Percentiles rank a stretch among this genome's conserved stretches.
Evolutionary conservation across 768 basidiomycete species (phyloP).

Genomic region (Punctularia strigosozonata): DNA sequence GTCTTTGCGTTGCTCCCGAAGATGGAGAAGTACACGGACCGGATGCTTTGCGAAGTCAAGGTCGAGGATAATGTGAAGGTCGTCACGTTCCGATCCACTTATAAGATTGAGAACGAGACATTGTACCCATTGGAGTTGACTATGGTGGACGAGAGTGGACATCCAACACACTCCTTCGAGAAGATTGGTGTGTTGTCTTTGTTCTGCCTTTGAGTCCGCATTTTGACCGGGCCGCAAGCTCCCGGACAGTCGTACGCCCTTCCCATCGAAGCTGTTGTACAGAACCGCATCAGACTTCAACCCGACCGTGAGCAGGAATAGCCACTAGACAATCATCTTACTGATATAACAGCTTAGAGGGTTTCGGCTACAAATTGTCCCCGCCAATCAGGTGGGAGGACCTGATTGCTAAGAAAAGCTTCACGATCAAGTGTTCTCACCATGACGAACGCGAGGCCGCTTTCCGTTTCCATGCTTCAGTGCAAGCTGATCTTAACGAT

Average conservation of each 20-base stretch:
- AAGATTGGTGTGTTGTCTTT: constrained; percentile 49
- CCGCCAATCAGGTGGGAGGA: constrained; percentile 84
- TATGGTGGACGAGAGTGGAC: constrained; percentile 76
- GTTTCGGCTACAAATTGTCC: constrained; percentile 95
- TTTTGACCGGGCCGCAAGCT: constrained; percentile 22
- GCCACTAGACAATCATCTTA: background rate
- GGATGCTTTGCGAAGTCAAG: constrained; percentile 80
- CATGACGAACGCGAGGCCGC: constrained; percentile 71
- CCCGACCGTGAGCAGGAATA: constrained; percentile 67
- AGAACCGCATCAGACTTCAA: constrained; percentile 72
- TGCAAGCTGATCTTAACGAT: constrained; percentile 59
- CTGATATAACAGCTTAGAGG: constrained; percentile 41
- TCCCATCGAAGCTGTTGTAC: constrained; percentile 81
- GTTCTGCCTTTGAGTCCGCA: background rate
- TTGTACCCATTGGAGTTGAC: constrained; percentile 88
- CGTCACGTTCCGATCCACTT: constrained; percentile 87
- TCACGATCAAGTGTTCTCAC: constrained; percentile 81
- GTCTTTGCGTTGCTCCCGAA: constrained; percentile 78
- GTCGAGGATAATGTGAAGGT: constrained; percentile 83
- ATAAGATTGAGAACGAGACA: constrained; percentile 83
- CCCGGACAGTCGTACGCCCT: constrained; percentile 84
- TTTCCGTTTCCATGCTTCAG: constrained; percentile 91
- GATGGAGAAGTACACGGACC: constrained; percentile 59
- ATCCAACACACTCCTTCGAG: constrained; percentile 68
- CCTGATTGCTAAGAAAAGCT: constrained; percentile 50